Conservation (phyloP, 2,329 filamentous ascomycete genomes). For the Neonectria faginata region DNA sequence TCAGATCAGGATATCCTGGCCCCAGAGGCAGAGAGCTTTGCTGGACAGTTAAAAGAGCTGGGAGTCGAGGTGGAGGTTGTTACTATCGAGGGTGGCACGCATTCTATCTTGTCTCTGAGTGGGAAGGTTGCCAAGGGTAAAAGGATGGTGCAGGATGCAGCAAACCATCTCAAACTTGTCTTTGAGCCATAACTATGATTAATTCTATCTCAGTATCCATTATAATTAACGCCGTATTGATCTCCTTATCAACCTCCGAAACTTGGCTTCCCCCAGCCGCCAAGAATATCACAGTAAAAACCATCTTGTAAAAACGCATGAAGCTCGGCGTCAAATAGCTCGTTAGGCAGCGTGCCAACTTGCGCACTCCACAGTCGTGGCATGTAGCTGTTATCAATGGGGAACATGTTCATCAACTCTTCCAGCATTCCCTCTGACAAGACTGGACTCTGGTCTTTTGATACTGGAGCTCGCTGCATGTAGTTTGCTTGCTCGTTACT, state of each 20-base stretch:
- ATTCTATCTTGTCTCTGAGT: constrained; percentile 24
- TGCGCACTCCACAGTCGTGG: constrained; percentile 12
- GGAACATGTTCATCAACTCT: constrained; percentile 22
- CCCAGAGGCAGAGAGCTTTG: constrained; percentile 42
- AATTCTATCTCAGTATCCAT: background rate
- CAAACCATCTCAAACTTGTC: constrained; percentile 9
- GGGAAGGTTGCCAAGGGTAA: constrained; percentile 15
- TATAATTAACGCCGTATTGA: background rate
- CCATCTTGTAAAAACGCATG: constrained; percentile 32
- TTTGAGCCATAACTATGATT: constrained; percentile 2
- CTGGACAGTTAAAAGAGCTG: constrained; percentile 30
- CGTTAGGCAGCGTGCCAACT: constrained; percentile 7
- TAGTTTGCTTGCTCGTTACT: no score
- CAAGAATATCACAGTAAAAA: constrained; percentile 31
- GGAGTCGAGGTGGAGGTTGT: constrained; percentile 12
- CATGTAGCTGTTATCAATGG: constrained; percentile 7
- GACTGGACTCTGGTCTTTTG: background rate
- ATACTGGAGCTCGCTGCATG: background rate
- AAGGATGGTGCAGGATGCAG: constrained; percentile 19
- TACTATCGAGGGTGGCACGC: constrained; percentile 17
- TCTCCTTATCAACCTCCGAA: constrained; percentile 1
- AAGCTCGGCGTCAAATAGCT: constrained; percentile 30
- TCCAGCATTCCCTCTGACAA: constrained; percentile 23
- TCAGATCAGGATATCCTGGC: constrained; percentile 46
- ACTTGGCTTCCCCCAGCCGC: constrained; percentile 20